Base-by-base conservation (phyloP, 129 eudicot species). In the Logfia minima region DNA sequence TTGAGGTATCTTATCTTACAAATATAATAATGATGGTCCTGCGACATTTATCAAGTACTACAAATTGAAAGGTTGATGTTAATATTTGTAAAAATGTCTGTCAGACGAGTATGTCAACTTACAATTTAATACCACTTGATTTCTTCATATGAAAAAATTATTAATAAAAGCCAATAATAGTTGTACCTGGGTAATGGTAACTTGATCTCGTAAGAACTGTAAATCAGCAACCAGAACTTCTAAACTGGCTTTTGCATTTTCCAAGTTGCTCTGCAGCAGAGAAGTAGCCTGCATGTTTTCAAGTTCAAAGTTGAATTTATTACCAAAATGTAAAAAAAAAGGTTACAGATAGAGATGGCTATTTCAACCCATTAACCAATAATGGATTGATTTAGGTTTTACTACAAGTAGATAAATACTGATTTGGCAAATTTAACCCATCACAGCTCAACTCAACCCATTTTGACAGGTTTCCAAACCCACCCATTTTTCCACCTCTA, bases 161-260 rank as follows among this genome's bases (percentile, higher is more conserved):
- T 14, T 68, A 35, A 55, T n/a, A 71, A 60, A 23, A 51, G 21
- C 11, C 39, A 43, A 18, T 68, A 53, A 71, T 61, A n/a, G 17
- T 32, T 31, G 59, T 79, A 94, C 99, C 97, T 91, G 99, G 2
- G 99, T 91, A 31, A 91, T 75, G 41, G 96, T 94, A 52, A 94
- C 99, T 87, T 94, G 97, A 82, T 91, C 96, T 84, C 99, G 86
- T 76, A 91, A 75, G 71, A 94, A 94, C 77, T 91, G 99, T 26
- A 94, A 86, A 84, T 94, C 99, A 61, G 87, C 88, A 64, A 91
- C 83, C 66, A 94, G 81, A 81, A 94, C 97, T 81, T 94, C 94
- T 85, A 91, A 88, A 86, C 99, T 94, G 48, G 93, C 97, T 88
- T 83, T 94, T 53, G 99, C 99, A 89, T 94, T 94, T 85, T 94